Percentiles rank a stretch among this genome's conserved stretches.
Conservation (phyloP, 2,329 filamentous ascomycete species). For the Colletotrichum lini region DNA sequence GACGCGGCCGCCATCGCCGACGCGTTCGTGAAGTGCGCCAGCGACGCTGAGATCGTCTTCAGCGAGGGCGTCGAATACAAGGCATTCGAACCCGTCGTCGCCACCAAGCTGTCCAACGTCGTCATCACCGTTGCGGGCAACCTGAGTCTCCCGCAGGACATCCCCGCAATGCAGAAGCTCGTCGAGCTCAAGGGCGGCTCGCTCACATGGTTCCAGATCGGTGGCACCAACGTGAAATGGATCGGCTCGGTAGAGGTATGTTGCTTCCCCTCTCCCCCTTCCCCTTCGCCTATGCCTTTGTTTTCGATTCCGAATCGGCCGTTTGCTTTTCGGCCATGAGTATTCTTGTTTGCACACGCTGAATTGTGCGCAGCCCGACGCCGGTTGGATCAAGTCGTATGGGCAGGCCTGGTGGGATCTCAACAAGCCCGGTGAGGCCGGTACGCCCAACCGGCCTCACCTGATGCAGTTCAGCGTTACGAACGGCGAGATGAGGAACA, state of each 20-base stretch:
- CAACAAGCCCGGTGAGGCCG: conserved; percentile 56
- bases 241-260: conserved; percentile 53
- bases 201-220: conserved; percentile 56
- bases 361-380: conserved; percentile 32
- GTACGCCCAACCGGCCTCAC: conserved; percentile 56
- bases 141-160: conserved; percentile 57
- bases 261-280: not conserved
- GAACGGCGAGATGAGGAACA: conserved; percentile 54
- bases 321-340: too few relatives aligned
- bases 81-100: conserved; percentile 55
- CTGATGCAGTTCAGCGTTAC: conserved; percentile 56
- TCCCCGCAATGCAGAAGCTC: conserved; percentile 54
- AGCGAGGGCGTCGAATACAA: conserved; percentile 58
- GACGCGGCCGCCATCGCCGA: conserved; percentile 56
- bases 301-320: too few relatives aligned
- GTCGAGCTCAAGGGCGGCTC: conserved; percentile 50
- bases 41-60: conserved; percentile 54
- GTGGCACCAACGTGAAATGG: conserved; percentile 51
- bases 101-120: conserved; percentile 58
- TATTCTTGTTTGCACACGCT: too few relatives aligned
- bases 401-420: conserved; percentile 62
- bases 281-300: not conserved
- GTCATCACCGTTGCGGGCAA: conserved; percentile 59
- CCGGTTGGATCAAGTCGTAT: conserved; percentile 62
- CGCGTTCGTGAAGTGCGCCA: conserved; percentile 55